Base-by-base conservation (phyloP, 2,329 filamentous ascomycete species). In the Xylariales sp. region DNA sequence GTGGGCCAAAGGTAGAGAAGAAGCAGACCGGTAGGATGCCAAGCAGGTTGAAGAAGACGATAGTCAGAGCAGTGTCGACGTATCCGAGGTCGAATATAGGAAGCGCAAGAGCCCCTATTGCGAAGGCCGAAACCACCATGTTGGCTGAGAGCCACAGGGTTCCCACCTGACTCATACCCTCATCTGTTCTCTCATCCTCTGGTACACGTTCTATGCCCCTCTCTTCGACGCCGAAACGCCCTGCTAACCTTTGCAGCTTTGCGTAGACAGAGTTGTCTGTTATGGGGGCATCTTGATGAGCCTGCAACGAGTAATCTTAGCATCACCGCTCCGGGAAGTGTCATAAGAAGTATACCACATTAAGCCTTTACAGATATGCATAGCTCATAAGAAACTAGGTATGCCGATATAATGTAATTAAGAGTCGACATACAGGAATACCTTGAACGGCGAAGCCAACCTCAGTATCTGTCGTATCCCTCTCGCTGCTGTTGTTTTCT, bases 61-160 rank as follows among this genome's bases (percentile, higher is more conserved):
- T 82, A 22, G 81, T 76, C 33, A 91, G 65, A 24, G 85, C 78
- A 6, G 82, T 79, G 54, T 91, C 87, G 36, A 83, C 69, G 50
- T 87, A 89, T 8, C 85, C 84, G 7, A 91, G 72, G 7, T 63
- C 62, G 62, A 88, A 90, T 18, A 86, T 63, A 7, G 80, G 74
- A n/a, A 80, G 72, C 1, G 77, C 82, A 5, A 86, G 74, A 14
- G 85, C 77, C 33, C 85, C 87, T 42, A 89, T 82, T 36, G 86
- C 84, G 54, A 89, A 88, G 11, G 82, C 82, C 18, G 80, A 83
- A 35, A 88, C 80, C 40, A 86, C 82, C 80, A 89, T 80, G 63
- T 89, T 89, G 54, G 84, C 83, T 2, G 84, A 82, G 32, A 87
- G 69, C 85, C 85, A 89, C 80, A 88, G 77, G 19, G 83, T 88